Conservation (phyloP, 2,329 filamentous ascomycete genomes). For the Camillea tinctor region DNA sequence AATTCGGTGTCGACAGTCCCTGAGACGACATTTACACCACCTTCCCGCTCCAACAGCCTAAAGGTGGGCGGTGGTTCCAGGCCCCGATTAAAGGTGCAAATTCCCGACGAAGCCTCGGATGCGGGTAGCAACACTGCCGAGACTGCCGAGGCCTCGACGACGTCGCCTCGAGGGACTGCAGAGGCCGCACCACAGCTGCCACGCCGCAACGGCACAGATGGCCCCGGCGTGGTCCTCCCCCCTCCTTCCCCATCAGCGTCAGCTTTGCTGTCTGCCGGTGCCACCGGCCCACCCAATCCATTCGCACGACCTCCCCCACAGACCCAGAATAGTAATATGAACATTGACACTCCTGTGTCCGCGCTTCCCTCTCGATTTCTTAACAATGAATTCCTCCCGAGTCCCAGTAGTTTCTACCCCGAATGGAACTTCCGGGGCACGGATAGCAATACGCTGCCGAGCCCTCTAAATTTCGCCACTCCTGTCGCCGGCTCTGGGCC, state of each 20-base stretch:
- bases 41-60: conserved; percentile 75
- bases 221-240: conserved; percentile 76
- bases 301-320: conserved; percentile 87
- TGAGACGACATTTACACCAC: conserved; percentile 65
- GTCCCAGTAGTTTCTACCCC: conserved; percentile 87
- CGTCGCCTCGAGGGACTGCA: conserved; percentile 59
- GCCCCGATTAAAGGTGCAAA: conserved; percentile 88
- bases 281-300: conserved; percentile 89
- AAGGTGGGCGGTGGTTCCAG: conserved; percentile 66
- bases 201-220: conserved; percentile 47
- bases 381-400: conserved; percentile 81
- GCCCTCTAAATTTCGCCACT: conserved; percentile 89
- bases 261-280: conserved; percentile 83
- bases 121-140: conserved; percentile 70
- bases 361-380: conserved; percentile 91
- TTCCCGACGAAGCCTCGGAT: conserved; percentile 87
- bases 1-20: conserved; percentile 62
- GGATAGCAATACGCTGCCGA: conserved; percentile 85
- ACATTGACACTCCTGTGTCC: conserved; percentile 83
- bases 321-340: conserved; percentile 54
- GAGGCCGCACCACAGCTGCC: conserved; percentile 57
- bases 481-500: conserved; percentile 64
- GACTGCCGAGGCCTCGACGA: conserved; percentile 54
- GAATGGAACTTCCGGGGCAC: conserved; percentile 76
- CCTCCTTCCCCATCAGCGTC: conserved; percentile 90